phyloP scores from a whole-genome alignment of 306 rosid genomes.

The Prunus davidiana region DNA sequence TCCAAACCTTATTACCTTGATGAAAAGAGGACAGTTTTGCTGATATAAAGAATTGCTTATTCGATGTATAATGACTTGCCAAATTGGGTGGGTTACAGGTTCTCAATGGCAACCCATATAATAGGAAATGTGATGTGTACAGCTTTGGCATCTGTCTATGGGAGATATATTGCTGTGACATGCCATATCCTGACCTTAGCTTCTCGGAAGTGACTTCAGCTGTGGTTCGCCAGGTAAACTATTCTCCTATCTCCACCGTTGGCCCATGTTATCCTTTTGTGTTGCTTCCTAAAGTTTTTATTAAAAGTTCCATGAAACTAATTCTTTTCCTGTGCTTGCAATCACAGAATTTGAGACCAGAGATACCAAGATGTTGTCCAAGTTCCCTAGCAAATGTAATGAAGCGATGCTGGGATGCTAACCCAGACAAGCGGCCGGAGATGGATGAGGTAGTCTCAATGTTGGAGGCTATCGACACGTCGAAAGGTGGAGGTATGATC shows the following conservation, averaged over 20 bases:
- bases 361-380: constrained; percentile 96
- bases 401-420: constrained; percentile 97
- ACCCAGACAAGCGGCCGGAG: constrained; percentile 91
- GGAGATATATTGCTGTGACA: constrained; percentile 98
- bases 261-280: neutral
- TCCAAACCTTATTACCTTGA: neutral
- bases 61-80: constrained; percentile 23
- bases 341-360: constrained; percentile 87
- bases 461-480: constrained; percentile 89
- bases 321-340: constrained; percentile 4
- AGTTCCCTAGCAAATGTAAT: constrained; percentile 85
- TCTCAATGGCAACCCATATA: constrained; percentile 93
- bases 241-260: constrained; percentile 3
- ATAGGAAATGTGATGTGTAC: constrained; percentile 95
- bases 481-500: constrained; percentile 98
- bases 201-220: constrained; percentile 97
- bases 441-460: constrained; percentile 94
- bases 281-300: neutral
- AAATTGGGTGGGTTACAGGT: constrained; percentile 53
- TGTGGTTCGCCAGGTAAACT: constrained; percentile 87
- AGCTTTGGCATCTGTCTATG: constrained; percentile 96
- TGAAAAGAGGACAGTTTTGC: neutral
- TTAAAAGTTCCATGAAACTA: neutral
- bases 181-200: constrained; percentile 98
- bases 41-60: neutral